These are phyloP conservation scores for Paramecium sexaurelia DNA, from an alignment of 73 alveolate genomes.

Conservation along the genomic window DNA sequence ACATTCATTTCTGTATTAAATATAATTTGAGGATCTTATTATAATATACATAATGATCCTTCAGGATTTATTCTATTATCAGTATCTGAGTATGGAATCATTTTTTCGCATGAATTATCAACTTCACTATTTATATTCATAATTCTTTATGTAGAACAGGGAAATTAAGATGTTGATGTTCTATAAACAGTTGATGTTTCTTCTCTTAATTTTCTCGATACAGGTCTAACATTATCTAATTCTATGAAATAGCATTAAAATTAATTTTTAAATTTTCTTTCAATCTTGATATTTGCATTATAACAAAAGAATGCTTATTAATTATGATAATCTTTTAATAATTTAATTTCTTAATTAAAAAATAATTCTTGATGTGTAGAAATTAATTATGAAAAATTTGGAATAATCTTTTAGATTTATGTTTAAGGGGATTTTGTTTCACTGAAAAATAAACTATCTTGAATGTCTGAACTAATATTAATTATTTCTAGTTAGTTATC, in stretches of 20 bases:
- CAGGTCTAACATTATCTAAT: background rate
- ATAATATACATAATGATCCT: background rate
- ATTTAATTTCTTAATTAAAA: background rate
- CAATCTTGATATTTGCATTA: background rate
- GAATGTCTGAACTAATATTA: background rate
- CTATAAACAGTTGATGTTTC: background rate
- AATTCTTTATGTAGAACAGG: background rate
- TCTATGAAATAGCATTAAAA: background rate
- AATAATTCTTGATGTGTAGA: background rate
- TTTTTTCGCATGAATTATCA: background rate
- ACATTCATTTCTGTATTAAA: background rate
- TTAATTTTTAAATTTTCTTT: background rate
- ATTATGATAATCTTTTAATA: background rate
- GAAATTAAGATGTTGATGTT: background rate
- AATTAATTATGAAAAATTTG: background rate
- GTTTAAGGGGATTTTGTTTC: background rate
- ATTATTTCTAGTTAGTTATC: background rate
- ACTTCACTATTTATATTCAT: background rate
- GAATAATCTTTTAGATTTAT: background rate
- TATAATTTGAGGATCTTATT: background rate
- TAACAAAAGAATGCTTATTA: background rate
- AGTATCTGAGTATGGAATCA: background rate
- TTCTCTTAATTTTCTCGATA: background rate
- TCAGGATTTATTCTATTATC: background rate
- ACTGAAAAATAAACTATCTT: background rate